These are phyloP conservation scores for Mycena epipterygia DNA, from an alignment of 768 basidiomycete species.

Conservation along the genomic window DNA sequence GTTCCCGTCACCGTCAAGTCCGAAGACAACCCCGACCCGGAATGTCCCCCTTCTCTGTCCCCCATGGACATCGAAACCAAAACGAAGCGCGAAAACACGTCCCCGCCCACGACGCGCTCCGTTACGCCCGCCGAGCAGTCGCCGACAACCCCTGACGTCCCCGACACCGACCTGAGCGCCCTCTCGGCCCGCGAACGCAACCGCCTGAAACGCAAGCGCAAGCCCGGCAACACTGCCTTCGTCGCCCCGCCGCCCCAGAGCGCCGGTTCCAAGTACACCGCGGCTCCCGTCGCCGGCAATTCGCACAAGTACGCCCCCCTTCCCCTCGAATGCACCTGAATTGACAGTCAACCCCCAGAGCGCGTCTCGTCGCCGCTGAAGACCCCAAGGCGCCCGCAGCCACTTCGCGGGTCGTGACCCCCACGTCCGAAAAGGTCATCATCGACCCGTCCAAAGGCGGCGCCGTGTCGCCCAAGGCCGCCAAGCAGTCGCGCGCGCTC, in stretches of 20 bases:
- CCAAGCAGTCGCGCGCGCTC: slow-evolving; percentile 83
- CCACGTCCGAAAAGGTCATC: slow-evolving; percentile 75
- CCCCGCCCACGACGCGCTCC: slow-evolving; percentile 57
- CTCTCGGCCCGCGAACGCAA: slow-evolving; percentile 95
- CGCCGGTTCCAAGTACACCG: slow-evolving; percentile 71
- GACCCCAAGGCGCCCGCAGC: slow-evolving; percentile 58
- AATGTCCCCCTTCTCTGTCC: slow-evolving; percentile 42
- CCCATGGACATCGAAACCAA: slow-evolving; percentile 61
- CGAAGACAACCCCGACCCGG: slow-evolving; percentile 49
- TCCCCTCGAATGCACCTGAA: no score
- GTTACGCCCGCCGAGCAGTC: slow-evolving; percentile 65
- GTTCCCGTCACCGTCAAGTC: slow-evolving; percentile 44
- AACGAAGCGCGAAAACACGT: slow-evolving; percentile 53
- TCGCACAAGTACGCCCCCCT: slow-evolving; percentile 66
- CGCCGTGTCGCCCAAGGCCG: slow-evolving; percentile 82
- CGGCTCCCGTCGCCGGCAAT: slow-evolving; percentile 65
- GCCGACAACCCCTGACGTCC: slow-evolving; percentile 61
- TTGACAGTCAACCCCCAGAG: slow-evolving; percentile 57
- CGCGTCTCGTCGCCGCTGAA: slow-evolving; percentile 79
- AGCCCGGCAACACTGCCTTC: slow-evolving; percentile 86
- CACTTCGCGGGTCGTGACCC: slow-evolving; percentile 74
- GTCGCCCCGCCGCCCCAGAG: slow-evolving; percentile 78
- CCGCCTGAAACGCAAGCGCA: slow-evolving; percentile 94
- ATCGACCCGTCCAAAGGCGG: slow-evolving; percentile 89
- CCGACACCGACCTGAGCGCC: slow-evolving; percentile 63